These are phyloP conservation scores for Glaciozyma antarctica DNA, from an alignment of 768 basidiomycete genomes.

Conservation along the genomic window DNA sequence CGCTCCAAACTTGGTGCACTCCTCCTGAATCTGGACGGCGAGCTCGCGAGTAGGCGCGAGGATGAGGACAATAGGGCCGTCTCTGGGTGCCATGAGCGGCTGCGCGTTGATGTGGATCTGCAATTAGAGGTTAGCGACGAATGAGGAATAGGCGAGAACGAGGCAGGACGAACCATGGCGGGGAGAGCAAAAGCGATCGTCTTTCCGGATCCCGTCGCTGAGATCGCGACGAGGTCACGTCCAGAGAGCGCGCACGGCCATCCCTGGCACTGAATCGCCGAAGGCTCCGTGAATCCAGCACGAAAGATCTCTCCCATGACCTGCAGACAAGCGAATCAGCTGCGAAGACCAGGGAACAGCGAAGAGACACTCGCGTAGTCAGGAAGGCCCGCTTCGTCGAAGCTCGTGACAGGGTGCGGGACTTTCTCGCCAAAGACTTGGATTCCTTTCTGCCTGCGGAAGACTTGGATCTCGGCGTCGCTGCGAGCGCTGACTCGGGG, in stretches of 20 bases:
- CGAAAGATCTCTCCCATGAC: constrained; percentile 51
- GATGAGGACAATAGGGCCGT: constrained; percentile 93
- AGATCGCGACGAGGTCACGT: constrained; percentile 56
- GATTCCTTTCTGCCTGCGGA: constrained; percentile 73
- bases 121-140: too few relatives aligned
- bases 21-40: constrained; percentile 97
- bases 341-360: constrained; percentile 87
- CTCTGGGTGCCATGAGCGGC: constrained; percentile 81
- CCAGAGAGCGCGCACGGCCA: constrained; percentile 81
- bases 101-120: constrained; percentile 95
- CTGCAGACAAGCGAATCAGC: constrained; percentile 98
- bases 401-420: constrained; percentile 78
- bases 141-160: too few relatives aligned
- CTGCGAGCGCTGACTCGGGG: constrained; percentile 64
- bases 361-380: constrained; percentile 79
- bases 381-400: constrained; percentile 93
- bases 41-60: constrained; percentile 96
- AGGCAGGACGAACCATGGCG: constrained; percentile 53
- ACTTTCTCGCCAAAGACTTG: constrained; percentile 83
- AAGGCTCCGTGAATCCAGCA: constrained; percentile 82
- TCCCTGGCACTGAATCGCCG: constrained; percentile 95
- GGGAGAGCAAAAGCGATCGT: constrained; percentile 97
- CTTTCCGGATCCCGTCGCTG: constrained; percentile 97
- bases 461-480: constrained; percentile 82
- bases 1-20: constrained; percentile 92